Evolutionary conservation across 768 basidiomycete species (phyloP).

Genomic region (Lepiota subincarnata): DNA sequence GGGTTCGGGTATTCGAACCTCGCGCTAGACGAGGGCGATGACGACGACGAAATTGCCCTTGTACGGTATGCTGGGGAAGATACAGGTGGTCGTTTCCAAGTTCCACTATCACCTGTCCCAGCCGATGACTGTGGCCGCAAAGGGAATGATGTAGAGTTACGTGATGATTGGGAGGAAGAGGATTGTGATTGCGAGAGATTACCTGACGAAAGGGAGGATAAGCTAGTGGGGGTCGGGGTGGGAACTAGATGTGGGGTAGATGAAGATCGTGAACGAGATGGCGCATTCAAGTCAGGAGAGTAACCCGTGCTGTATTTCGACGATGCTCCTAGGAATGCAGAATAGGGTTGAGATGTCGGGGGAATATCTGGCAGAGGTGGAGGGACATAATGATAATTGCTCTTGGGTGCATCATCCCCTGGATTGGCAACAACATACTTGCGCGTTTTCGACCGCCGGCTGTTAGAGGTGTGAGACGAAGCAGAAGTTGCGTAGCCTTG

Average conservation of each 20-base stretch:
- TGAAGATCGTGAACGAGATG: constrained; percentile 1
- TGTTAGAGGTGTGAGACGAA: constrained; percentile 13
- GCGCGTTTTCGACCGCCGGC: constrained; percentile 8
- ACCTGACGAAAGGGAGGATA: neutral
- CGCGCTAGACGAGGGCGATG: neutral
- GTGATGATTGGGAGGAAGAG: neutral
- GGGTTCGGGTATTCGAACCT: neutral
- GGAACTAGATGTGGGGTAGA: neutral
- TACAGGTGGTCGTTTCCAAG: constrained; percentile 31
- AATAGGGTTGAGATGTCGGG: constrained; percentile 2
- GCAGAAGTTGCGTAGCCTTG: constrained; percentile 12
- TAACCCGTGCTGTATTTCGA: constrained; percentile 6
- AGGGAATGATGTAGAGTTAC: constrained; percentile 1
- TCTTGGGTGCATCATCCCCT: neutral
- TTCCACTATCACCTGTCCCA: constrained; percentile 1
- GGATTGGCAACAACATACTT: constrained; percentile 7
- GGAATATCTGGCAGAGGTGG: constrained; percentile 3
- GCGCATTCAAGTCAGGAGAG: neutral
- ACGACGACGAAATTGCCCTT: neutral
- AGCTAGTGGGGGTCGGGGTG: neutral
- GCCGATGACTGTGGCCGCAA: neutral
- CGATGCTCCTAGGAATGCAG: constrained; percentile 3
- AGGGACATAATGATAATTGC: constrained; percentile 3
- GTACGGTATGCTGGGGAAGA: neutral
- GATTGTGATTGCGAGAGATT: neutral